These are phyloP conservation scores for Debaryomycetaceae sp. DNA, from an alignment of 1,139 yeast genomes.

Conservation along the genomic window DNA sequence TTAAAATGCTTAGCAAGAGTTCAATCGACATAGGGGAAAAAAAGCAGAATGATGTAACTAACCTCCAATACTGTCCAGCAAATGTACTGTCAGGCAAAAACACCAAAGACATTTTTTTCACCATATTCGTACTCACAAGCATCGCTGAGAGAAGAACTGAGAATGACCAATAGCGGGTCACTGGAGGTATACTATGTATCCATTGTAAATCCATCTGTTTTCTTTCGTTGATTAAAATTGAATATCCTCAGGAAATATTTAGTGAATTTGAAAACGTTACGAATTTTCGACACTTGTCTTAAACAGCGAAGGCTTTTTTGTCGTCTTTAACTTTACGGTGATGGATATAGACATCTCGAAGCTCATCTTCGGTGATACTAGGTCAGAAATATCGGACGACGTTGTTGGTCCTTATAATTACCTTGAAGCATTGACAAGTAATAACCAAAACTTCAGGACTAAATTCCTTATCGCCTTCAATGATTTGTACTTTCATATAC, in stretches of 20 bases:
- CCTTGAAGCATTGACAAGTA: slow-evolving; percentile 29
- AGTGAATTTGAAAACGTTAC: no score
- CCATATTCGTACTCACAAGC: slow-evolving; percentile 15
- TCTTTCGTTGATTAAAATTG: no score
- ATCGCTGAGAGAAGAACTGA: slow-evolving; percentile 18
- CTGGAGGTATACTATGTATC: slow-evolving; percentile 25
- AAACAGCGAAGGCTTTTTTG: not conserved
- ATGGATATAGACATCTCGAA: slow-evolving; percentile 6
- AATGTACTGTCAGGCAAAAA: slow-evolving; percentile 25
- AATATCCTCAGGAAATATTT: no score
- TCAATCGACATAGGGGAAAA: slow-evolving; percentile 26
- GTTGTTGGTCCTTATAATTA: slow-evolving; percentile 28
- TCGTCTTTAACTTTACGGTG: not conserved
- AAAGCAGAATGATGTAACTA: slow-evolving; percentile 33
- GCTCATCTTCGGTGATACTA: slow-evolving; percentile 1
- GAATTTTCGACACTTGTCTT: slow-evolving; percentile 1
- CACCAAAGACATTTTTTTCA: slow-evolving; percentile 12
- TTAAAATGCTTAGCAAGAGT: slow-evolving; percentile 18
- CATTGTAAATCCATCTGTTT: slow-evolving; percentile 13
- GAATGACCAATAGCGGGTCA: slow-evolving; percentile 29
- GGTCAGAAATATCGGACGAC: slow-evolving; percentile 4
- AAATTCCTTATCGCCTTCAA: slow-evolving; percentile 31
- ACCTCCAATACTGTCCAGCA: slow-evolving; percentile 34
- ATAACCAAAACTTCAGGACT: slow-evolving; percentile 28
- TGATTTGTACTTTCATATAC: slow-evolving; percentile 26